phyloP scores from a whole-genome alignment of 176 grass and related monocot species.

The Canna indica region DNA sequence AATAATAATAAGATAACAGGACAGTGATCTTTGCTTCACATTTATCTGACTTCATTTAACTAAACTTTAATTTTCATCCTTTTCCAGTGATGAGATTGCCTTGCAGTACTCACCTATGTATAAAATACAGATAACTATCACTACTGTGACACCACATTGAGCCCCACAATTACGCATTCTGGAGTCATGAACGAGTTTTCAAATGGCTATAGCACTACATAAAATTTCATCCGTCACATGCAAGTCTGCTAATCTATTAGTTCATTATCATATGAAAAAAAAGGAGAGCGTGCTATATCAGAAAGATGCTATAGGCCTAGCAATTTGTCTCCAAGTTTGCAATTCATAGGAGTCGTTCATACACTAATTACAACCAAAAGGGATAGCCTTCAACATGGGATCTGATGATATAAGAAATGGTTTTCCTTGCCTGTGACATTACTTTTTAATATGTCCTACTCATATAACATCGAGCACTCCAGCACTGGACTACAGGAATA shows the following conservation, averaged over 20 bases:
- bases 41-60: not conserved
- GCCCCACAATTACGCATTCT: conserved; percentile 28
- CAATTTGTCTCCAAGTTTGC: no score
- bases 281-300: no score
- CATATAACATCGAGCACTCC: not conserved
- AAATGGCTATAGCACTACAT: no score
- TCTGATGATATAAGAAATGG: no score
- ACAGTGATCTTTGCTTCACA: not conserved
- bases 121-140: conserved; percentile 73
- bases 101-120: conserved; percentile 91
- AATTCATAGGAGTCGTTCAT: no score
- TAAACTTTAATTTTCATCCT: not conserved
- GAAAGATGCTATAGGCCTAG: no score
- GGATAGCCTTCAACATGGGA: no score
- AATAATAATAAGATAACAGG: not conserved
- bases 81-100: conserved; percentile 77
- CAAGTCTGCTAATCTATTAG: no score
- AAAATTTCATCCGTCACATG: no score
- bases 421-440: no score
- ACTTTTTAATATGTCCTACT: not conserved
- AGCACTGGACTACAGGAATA: conserved; percentile 52
- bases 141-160: conserved; percentile 52
- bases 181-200: conserved; percentile 32
- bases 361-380: no score
- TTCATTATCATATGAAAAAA: no score